phyloP scores from a whole-genome alignment of 2,329 filamentous ascomycete species.

The Neonectria faginata region DNA sequence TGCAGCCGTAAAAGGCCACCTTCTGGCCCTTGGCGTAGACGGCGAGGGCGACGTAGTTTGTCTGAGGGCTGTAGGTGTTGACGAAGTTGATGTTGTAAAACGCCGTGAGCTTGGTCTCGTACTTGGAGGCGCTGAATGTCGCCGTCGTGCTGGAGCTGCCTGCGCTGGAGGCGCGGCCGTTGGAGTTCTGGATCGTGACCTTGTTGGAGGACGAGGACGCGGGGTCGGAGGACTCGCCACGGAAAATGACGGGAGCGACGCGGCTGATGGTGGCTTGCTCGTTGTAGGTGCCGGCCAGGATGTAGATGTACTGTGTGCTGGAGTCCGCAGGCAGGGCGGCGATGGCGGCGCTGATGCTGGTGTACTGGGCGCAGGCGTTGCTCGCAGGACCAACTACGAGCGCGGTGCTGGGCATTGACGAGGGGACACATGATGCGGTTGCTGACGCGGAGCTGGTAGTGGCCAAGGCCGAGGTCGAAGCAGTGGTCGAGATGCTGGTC shows the following conservation, averaged over 20 bases:
- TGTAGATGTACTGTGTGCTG: constrained; percentile 55
- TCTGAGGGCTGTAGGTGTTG: constrained; percentile 30
- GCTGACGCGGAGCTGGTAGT: constrained; percentile 12
- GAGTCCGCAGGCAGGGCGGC: constrained; percentile 45
- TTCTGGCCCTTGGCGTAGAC: constrained; percentile 51
- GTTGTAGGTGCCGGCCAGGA: constrained; percentile 59
- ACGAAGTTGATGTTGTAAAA: constrained; percentile 50
- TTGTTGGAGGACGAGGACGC: constrained; percentile 64
- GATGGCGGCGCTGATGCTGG: constrained; percentile 55
- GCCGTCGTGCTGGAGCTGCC: constrained; percentile 37
- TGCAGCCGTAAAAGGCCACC: constrained; percentile 55
- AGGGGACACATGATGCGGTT: constrained; percentile 28
- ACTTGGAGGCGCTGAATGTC: constrained; percentile 45
- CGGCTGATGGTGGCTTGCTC: constrained; percentile 55
- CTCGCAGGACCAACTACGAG: constrained; percentile 56
- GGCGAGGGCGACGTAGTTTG: constrained; percentile 40
- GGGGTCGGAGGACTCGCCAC: constrained; percentile 59
- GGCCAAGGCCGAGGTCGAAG: neutral
- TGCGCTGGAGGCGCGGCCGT: constrained; percentile 30
- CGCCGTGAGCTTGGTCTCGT: constrained; percentile 44
- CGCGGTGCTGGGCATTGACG: constrained; percentile 42
- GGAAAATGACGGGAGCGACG: constrained; percentile 55
- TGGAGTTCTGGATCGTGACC: constrained; percentile 60
- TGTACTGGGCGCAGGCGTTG: constrained; percentile 55
- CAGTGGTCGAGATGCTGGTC: constrained; percentile 17